Evolutionary conservation across 805 yeast species (phyloP), one percentile per base, ranked within the genome.

Genomic region (Candida hungchunana): DNA sequence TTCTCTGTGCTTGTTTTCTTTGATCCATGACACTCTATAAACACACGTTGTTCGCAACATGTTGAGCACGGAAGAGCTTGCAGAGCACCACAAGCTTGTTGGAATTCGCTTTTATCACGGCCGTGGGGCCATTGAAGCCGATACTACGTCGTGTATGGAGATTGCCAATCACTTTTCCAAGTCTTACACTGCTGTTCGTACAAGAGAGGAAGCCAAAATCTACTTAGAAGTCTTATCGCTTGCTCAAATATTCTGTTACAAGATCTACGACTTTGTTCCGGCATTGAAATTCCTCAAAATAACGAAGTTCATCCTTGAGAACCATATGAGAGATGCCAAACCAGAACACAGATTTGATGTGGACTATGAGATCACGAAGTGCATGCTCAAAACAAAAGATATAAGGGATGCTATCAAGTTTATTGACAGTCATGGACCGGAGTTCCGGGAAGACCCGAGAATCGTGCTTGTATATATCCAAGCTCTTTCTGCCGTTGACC

Each of bases 171-270:
- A 44, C 31, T 45, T 49, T 26, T 25, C 39, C 3, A 43, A 43
- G 16, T 49, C 53, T 7, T 37, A 32, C 17, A 20, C 31, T 5
- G 27, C 31, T 1, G 34, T 45, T 11, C 18, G n/a, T 3, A 24
- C 32, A n/a, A 8, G 45, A 2, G 63, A 60, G 5, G 77, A 73
- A 25, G 36, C 39, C 15, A 53, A 53, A 6, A 56, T 53, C 1
- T 73, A 67, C 36, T 40, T 62, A 12, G 62, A 61, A 3, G 65
- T 69, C 6, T 47, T 72, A 26, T 55, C 64, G 4, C 55, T 58
- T 15, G 74, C 77, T 1, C 75, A 75, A 2, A 56, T 59, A 33
- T 57, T 57, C 37, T 71, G 75, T 1, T 64, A 66, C 30, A 63
- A 65, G 9, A 62, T 67, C 9, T 67, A 63, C 31, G 73, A 69